Conservation (phyloP, 2,329 filamentous ascomycete species). For the Epichloe sibirici region DNA sequence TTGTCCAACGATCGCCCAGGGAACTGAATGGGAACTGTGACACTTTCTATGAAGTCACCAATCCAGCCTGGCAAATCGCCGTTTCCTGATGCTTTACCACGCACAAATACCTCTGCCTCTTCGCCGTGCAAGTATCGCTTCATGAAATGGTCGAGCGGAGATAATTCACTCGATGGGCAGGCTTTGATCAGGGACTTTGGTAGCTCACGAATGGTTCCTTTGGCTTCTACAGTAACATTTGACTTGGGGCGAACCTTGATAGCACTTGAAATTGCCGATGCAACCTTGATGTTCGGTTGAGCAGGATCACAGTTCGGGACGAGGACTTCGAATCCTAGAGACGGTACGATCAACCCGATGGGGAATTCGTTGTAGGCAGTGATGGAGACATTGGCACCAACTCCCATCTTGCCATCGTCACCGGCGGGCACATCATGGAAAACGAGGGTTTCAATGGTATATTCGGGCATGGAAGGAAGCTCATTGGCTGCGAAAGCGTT, state of each 20-base stretch:
- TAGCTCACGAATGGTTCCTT: constrained; percentile 59
- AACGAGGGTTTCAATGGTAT: constrained; percentile 71
- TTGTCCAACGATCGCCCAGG: constrained; percentile 71
- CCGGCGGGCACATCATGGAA: constrained; percentile 56
- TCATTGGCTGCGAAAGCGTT: constrained; percentile 42
- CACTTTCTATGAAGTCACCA: constrained; percentile 62
- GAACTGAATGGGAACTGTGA: constrained; percentile 75
- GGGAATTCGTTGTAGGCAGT: constrained; percentile 66
- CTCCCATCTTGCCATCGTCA: constrained; percentile 42
- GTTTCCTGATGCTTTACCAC: constrained; percentile 57
- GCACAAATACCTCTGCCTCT: constrained; percentile 68
- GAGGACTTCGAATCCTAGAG: constrained; percentile 72
- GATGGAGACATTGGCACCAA: constrained; percentile 70
- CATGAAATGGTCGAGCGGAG: constrained; percentile 74
- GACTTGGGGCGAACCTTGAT: constrained; percentile 57
- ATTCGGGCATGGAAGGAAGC: constrained; percentile 65
- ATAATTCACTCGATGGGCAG: constrained; percentile 67
- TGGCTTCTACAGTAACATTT: constrained; percentile 56
- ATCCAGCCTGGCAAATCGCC: constrained; percentile 71
- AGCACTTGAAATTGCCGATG: constrained; percentile 56
- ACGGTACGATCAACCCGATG: constrained; percentile 61
- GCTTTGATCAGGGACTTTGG: constrained; percentile 58
- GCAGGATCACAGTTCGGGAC: constrained; percentile 66
- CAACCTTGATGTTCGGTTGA: constrained; percentile 66
- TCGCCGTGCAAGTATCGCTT: constrained; percentile 71